Evolutionary conservation across 306 rosid genomes (phyloP).

Genomic region (Psophocarpus tetragonolobus): DNA sequence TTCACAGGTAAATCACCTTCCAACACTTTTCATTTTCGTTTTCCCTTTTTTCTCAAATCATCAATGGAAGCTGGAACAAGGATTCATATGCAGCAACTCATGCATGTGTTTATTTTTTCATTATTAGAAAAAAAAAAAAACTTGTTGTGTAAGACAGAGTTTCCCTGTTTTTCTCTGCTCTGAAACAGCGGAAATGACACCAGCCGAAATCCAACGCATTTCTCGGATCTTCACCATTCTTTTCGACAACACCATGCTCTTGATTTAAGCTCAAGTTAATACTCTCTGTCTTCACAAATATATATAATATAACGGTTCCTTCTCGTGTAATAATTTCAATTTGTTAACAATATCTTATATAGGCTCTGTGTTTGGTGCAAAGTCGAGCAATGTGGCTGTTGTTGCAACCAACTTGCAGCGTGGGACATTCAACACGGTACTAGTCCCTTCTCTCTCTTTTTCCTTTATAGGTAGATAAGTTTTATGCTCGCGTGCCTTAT

Average conservation of each 20-base stretch:
- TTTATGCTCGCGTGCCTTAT: neutral
- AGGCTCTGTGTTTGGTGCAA: conserved; percentile 68
- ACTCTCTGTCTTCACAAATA: neutral
- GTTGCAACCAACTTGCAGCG: conserved; percentile 56
- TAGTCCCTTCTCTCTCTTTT: neutral
- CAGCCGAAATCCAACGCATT: conserved; percentile 51
- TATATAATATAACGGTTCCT: neutral
- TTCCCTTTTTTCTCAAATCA: neutral
- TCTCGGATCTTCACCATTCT: conserved; percentile 68
- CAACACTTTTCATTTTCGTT: neutral
- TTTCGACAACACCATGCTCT: conserved; percentile 68
- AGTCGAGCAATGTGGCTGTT: conserved; percentile 54
- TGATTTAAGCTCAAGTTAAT: conserved; percentile 79
- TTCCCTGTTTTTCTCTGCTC: conserved; percentile 37
- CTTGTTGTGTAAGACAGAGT: conserved; percentile 29
- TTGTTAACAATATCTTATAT: conserved; percentile 21
- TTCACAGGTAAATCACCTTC: conserved; percentile 46
- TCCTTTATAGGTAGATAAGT: neutral
- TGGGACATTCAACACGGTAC: conserved; percentile 60
- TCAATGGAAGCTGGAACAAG: neutral
- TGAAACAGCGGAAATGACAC: conserved; percentile 73
- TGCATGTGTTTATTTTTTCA: neutral
- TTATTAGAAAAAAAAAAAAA: neutral
- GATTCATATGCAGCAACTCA: neutral
- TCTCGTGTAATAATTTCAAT: neutral